Percentiles rank a stretch among this genome's conserved stretches.
phyloP scores from a whole-genome alignment of 2,329 filamentous ascomycete species.

The Aureobasidium sp. region DNA sequence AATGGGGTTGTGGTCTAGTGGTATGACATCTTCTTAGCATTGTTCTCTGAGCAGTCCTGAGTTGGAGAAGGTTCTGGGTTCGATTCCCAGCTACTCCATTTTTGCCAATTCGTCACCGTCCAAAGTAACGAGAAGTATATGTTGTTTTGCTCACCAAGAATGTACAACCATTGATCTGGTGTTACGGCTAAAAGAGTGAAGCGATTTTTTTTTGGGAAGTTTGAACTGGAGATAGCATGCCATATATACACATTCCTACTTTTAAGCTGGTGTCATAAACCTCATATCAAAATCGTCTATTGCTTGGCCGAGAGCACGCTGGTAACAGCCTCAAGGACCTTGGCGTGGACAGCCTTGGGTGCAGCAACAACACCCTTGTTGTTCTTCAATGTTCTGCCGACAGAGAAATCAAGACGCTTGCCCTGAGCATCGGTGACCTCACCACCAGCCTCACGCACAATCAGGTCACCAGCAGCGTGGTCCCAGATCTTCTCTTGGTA shows the following conservation, averaged over 20 bases:
- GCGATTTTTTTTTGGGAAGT: background rate
- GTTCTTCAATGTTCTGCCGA: constrained; percentile 72
- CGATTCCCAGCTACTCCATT: constrained; percentile 9
- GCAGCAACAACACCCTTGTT: constrained; percentile 95
- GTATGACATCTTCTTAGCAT: constrained; percentile 10
- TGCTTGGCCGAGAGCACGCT: constrained; percentile 55
- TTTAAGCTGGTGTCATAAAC: background rate
- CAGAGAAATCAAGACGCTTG: constrained; percentile 74
- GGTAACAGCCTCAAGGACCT: constrained; percentile 75
- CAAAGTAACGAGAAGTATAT: background rate
- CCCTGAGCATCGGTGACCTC: constrained; percentile 84
- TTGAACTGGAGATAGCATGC: background rate
- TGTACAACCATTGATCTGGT: background rate
- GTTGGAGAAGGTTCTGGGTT: constrained; percentile 9
- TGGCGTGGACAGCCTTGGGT: constrained; percentile 62
- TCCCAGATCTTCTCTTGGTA: constrained; percentile 99
- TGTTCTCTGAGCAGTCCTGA: background rate
- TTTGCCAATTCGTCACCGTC: background rate
- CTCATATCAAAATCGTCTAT: background rate
- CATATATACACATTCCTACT: background rate
- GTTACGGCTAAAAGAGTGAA: too few relatives aligned
- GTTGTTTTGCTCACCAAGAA: background rate
- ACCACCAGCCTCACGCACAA: constrained; percentile 89
- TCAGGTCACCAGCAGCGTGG: constrained; percentile 88
- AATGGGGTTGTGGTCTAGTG: constrained; percentile 8